Base-by-base conservation (phyloP, 768 basidiomycete genomes). In the Podaxis sp. region DNA sequence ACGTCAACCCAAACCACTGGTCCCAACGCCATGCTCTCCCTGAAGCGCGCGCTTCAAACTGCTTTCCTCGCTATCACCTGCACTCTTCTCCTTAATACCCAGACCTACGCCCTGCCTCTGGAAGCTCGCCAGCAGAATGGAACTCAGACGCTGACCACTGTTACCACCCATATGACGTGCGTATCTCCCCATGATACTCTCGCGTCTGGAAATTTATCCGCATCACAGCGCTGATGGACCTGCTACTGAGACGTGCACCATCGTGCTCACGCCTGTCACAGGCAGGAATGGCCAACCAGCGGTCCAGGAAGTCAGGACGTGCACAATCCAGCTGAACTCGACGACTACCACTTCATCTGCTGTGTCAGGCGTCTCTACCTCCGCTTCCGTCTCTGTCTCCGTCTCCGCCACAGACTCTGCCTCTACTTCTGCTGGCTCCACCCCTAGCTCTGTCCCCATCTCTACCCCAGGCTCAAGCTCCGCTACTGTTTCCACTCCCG, bases 211-310 rank as follows among this genome's bases (percentile, higher is more conserved):
- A 57, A 11, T 36, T 66, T 62, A 50, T 35, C 62, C 53, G 65
- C 57, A 54, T 67, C 32, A 54, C 62, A 86, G 85, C 55, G 59
- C 77, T 48, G 73, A 77, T 59, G 86, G 87, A 16, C 69, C 71
- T 28, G 72, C 85, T 70, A 82, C 76, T 44, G 76, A 85, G 73
- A 84, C 79, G n/a, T 89, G 88, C 68, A 74, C 79, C 9, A 73
- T 85, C 51, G 81, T 82, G 9, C 75, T 88, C 50, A 85, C 81
- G 3, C 86, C 83, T 5, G 76, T 81, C 47, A 80, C 75, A 54
- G 81, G 78, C 64, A 68, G 70, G 3, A 72, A 79, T 64, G 86
- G 85, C 16, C 65, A 78, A n/a, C 73, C 74, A 46, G 78, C 77
- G 13, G 75, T 87, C 21, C 73, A 78, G 65, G 80, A 87, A 65